Evolutionary conservation across 768 basidiomycete genomes (phyloP).

Genomic region (Tubosaeta brunneosetosa): DNA sequence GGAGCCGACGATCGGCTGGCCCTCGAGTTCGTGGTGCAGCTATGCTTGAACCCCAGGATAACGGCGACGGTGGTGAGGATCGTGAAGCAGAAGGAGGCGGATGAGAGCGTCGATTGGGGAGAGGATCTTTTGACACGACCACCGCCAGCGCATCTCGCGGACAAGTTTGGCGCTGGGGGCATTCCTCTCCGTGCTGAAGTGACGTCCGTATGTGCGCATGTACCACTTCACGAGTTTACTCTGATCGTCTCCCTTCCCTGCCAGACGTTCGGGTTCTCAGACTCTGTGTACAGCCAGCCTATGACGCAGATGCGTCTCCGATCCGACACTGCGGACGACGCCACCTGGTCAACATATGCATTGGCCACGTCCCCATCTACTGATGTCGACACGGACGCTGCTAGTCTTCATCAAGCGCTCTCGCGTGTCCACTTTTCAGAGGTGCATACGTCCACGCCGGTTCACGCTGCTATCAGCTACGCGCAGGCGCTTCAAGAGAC

Average conservation of each 20-base stretch:
- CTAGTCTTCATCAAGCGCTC: slow-evolving; percentile 33
- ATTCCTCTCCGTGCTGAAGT: not conserved
- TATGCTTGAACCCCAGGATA: slow-evolving; percentile 64
- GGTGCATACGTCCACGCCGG: slow-evolving; percentile 48
- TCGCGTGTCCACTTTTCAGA: slow-evolving; percentile 62
- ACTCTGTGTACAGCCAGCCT: slow-evolving; percentile 64
- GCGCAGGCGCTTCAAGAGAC: slow-evolving; percentile 28
- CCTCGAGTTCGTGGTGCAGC: slow-evolving; percentile 76
- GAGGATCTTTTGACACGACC: not conserved
- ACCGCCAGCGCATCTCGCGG: not conserved
- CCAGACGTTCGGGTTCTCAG: slow-evolving; percentile 43
- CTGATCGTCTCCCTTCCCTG: not conserved
- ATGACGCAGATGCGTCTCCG: slow-evolving; percentile 64
- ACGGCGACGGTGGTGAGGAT: slow-evolving; percentile 74
- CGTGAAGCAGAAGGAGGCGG: slow-evolving; percentile 39
- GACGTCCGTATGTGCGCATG: slow-evolving; percentile 7
- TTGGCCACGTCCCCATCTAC: slow-evolving; percentile 12
- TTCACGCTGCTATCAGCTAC: slow-evolving; percentile 50
- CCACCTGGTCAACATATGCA: slow-evolving; percentile 67
- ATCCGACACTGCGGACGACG: slow-evolving; percentile 80
- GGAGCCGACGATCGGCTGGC: slow-evolving; percentile 91
- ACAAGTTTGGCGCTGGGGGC: not conserved
- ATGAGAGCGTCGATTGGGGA: not conserved
- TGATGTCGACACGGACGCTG: too few relatives aligned
- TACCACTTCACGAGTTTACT: not conserved